Conservation (phyloP, 2,329 filamentous ascomycete species). For the Coniochaeta hoffmannii region DNA sequence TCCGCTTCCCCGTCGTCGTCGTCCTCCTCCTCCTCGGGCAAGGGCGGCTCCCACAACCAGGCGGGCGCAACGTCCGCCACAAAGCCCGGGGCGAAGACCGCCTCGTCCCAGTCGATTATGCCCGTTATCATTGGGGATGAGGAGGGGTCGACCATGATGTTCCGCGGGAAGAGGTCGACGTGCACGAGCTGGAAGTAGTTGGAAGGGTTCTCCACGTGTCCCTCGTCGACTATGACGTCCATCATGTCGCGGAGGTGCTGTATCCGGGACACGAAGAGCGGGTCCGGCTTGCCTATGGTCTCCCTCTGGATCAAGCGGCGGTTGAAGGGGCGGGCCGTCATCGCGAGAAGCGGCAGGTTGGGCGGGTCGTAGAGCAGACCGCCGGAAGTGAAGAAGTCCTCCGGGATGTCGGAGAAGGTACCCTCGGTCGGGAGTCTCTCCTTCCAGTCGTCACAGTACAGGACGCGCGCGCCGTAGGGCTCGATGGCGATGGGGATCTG, state of each 20-base stretch:
- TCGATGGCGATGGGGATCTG: not conserved
- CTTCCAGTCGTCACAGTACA: not conserved
- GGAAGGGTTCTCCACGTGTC: not conserved
- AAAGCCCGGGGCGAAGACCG: not conserved
- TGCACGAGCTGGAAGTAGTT: not conserved
- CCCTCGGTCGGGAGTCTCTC: not conserved
- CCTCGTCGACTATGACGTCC: not conserved
- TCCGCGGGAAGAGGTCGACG: not conserved
- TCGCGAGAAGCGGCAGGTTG: not conserved
- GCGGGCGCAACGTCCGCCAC: not conserved
- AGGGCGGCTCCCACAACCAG: not conserved
- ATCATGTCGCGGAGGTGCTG: not conserved
- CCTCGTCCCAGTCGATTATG: conserved; percentile 3
- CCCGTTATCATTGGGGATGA: not conserved
- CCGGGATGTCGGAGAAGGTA: not conserved
- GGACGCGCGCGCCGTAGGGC: not conserved
- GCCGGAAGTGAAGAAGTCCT: not conserved
- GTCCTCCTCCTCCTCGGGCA: not conserved
- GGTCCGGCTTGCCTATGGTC: not conserved
- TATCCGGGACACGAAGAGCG: not conserved
- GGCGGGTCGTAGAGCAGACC: not conserved
- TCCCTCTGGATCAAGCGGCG: not conserved
- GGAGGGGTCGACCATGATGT: not conserved
- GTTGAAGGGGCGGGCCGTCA: not conserved
- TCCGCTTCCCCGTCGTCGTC: too few species aligned